Evolutionary conservation across 257 asterid species (phyloP).

Genomic region (Agastache rugosa): DNA sequence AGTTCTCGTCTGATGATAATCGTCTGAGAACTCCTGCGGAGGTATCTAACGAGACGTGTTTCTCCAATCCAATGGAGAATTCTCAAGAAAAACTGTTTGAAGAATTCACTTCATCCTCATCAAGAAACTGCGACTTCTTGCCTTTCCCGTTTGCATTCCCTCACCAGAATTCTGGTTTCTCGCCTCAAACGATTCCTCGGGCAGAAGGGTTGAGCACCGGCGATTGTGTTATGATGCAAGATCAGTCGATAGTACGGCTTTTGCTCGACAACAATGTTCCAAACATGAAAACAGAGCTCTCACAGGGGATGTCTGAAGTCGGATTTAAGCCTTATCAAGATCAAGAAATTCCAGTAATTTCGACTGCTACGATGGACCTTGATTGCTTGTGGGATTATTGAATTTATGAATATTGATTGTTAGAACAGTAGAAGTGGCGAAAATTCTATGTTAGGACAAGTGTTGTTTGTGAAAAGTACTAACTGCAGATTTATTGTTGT

Average conservation of each 20-base stretch:
- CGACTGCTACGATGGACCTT: constrained; percentile 40
- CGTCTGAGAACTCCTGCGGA: constrained; percentile 35
- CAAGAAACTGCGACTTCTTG: constrained; percentile 38
- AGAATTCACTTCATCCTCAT: constrained; percentile 35
- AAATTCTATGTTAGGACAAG: not conserved
- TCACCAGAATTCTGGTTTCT: constrained; percentile 35
- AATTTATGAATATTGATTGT: constrained; percentile 5
- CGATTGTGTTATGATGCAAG: constrained; percentile 48
- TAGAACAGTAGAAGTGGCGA: constrained; percentile 11
- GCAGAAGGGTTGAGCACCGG: constrained; percentile 27
- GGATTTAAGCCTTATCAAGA: constrained; percentile 33
- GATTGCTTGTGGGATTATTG: constrained; percentile 55
- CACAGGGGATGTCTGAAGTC: constrained; percentile 35
- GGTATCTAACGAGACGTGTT: constrained; percentile 52
- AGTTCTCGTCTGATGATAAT: constrained; percentile 52
- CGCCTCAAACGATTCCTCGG: constrained; percentile 43
- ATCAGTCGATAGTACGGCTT: constrained; percentile 51
- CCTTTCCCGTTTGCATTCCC: constrained; percentile 34
- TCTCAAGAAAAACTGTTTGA: constrained; percentile 34
- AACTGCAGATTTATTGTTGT: constrained; percentile 22
- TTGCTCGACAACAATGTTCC: constrained; percentile 43
- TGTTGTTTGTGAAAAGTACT: constrained; percentile 1
- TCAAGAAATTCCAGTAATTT: constrained; percentile 35
- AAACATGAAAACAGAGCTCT: constrained; percentile 19
- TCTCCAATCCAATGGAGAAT: constrained; percentile 57